Percentiles rank a stretch among this genome's conserved stretches.
Evolutionary conservation across 805 yeast genomes (phyloP).

Genomic region (Kodamaea neixiangensis): DNA sequence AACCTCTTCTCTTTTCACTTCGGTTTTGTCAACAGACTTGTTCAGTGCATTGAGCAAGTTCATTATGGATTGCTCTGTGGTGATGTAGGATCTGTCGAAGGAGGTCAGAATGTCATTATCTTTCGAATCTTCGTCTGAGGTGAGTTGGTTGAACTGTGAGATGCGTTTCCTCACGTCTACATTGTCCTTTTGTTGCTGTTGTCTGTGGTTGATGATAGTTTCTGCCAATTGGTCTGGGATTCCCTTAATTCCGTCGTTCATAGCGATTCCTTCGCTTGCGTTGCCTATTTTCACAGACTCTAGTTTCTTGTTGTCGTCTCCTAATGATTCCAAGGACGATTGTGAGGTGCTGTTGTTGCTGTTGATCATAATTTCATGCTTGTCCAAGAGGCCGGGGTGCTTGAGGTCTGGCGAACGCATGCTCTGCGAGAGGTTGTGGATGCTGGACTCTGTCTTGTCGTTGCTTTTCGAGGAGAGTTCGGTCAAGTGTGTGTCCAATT

Average conservation of each 20-base stretch:
- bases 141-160: conserved; percentile 10
- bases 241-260: conserved; percentile 47
- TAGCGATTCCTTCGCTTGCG: conserved; percentile 21
- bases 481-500: conserved; percentile 39
- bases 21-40: neutral
- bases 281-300: conserved; percentile 19
- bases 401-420: conserved; percentile 21
- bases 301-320: conserved; percentile 30
- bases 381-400: conserved; percentile 24
- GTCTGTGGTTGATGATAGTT: conserved; percentile 17
- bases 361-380: conserved; percentile 24
- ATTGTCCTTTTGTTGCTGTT: conserved; percentile 2
- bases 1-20: conserved; percentile 4
- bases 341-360: conserved; percentile 36
- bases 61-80: conserved; percentile 44
- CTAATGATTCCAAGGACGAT: conserved; percentile 39
- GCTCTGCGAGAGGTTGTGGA: conserved; percentile 35
- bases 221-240: conserved; percentile 40
- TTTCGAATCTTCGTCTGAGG: neutral
- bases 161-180: conserved; percentile 6
- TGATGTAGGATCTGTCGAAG: conserved; percentile 35
- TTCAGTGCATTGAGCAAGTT: conserved; percentile 26
- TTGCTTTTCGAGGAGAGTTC: conserved; percentile 23
- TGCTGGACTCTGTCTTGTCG: conserved; percentile 32
- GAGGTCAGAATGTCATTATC: conserved; percentile 23